A percentile compares a stretch with the other conserved stretches of the same genome.
Conservation (phyloP, 2,329 filamentous ascomycete species). For the Ophiocordyceps camponoti-leonardi region DNA sequence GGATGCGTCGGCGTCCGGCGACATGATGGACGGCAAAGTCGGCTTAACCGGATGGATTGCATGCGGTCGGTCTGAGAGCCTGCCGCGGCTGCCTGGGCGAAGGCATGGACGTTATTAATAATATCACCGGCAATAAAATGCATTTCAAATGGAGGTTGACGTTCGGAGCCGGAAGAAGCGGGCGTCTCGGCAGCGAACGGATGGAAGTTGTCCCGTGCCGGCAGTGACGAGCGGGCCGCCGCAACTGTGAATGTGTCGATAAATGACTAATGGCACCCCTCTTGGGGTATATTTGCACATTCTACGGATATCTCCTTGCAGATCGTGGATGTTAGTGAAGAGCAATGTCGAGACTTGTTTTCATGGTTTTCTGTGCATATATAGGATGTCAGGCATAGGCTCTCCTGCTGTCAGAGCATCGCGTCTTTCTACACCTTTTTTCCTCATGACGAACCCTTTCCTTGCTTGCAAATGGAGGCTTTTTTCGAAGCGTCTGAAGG, state of each 20-base stretch:
- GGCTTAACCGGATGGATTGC: background rate
- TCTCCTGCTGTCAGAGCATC: too few species aligned
- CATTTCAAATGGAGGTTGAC: background rate
- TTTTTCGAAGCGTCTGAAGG: too few species aligned
- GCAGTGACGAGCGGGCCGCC: background rate
- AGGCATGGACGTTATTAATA: background rate
- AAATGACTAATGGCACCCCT: too few species aligned
- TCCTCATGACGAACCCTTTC: too few species aligned
- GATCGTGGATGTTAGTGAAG: too few species aligned
- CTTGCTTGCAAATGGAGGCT: too few species aligned
- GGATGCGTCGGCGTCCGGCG: conserved; percentile 10
- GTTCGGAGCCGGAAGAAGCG: background rate
- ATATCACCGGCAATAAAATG: background rate
- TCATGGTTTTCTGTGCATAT: too few species aligned
- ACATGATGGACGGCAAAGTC: conserved; percentile 10
- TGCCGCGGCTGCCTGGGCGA: background rate
- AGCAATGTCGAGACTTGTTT: too few species aligned
- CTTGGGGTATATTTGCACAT: too few species aligned
- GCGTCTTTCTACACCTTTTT: too few species aligned
- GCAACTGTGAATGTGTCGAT: background rate
- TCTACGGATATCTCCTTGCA: too few species aligned
- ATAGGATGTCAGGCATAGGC: too few species aligned
- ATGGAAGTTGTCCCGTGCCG: background rate
- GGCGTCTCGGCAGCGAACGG: background rate
- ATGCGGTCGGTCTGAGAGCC: background rate